These are phyloP conservation scores for Aspergillus heteromorphus DNA, from an alignment of 495 filamentous ascomycete species.

Conservation along the genomic window DNA sequence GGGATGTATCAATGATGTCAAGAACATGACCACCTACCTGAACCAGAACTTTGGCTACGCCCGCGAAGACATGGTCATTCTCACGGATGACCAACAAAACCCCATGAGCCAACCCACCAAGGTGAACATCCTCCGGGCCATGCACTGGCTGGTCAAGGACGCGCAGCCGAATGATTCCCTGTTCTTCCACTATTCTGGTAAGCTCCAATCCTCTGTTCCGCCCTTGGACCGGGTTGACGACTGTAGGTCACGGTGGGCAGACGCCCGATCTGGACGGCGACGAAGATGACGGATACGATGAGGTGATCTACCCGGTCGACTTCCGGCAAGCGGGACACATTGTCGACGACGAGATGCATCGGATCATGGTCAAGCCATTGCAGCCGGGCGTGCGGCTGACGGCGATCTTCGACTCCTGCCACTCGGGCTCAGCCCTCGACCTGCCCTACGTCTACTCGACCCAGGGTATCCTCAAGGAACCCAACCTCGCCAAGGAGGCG, in stretches of 20 bases:
- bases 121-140: slow-evolving; percentile 89
- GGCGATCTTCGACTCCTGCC: slow-evolving; percentile 99
- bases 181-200: slow-evolving; percentile 98
- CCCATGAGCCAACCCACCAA: slow-evolving; percentile 97
- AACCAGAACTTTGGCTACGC: slow-evolving; percentile 90
- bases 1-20: slow-evolving; percentile 97
- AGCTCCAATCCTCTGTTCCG: slow-evolving; percentile 16
- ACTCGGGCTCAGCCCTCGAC: slow-evolving; percentile 93
- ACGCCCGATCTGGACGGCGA: slow-evolving; percentile 94
- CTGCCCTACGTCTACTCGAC: slow-evolving; percentile 97
- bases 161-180: slow-evolving; percentile 90
- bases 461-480: slow-evolving; percentile 92
- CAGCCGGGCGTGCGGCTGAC: slow-evolving; percentile 83
- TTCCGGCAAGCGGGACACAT: slow-evolving; percentile 88
- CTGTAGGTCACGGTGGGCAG: slow-evolving; percentile 85
- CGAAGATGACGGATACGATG: slow-evolving; percentile 93
- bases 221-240: slow-evolving; percentile 2
- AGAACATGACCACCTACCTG: slow-evolving; percentile 93
- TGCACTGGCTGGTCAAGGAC: slow-evolving; percentile 98
- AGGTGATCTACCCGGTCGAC: slow-evolving; percentile 97
- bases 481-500: slow-evolving; percentile 95
- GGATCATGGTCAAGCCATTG: slow-evolving; percentile 86
- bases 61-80: slow-evolving; percentile 94
- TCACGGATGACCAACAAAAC: slow-evolving; percentile 96
- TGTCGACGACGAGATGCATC: slow-evolving; percentile 97